A percentile compares a stretch with the other conserved stretches of the same genome.
Conservation (phyloP, 768 basidiomycete genomes). For the Amanita pseudoporphyria region DNA sequence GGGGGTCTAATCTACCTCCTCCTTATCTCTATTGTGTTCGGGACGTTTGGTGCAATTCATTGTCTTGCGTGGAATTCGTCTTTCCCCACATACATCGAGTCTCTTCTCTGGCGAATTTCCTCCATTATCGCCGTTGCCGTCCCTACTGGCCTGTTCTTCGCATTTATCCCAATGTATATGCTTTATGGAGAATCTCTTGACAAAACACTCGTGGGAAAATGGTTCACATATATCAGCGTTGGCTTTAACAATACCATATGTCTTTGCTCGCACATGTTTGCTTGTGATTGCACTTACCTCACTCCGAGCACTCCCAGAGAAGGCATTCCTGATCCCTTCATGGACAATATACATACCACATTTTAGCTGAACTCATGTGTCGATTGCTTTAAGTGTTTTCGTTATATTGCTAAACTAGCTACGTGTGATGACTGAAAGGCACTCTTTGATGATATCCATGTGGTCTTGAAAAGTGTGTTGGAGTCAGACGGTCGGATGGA, state of each 20-base stretch:
- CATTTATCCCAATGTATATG: no score
- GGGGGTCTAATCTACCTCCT: no score
- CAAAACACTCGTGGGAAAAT: no score
- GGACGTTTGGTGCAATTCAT: not conserved
- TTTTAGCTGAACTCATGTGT: not conserved
- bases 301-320: not conserved
- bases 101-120: not conserved
- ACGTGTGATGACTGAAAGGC: no score
- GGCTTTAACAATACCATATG: not conserved
- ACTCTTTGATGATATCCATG: no score
- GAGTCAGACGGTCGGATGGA: no score
- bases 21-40: no score
- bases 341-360: not conserved
- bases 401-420: no score
- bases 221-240: no score
- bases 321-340: not conserved
- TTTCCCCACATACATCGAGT: not conserved
- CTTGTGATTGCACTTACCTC: not conserved
- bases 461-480: no score
- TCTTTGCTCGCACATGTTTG: not conserved
- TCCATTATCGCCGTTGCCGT: not conserved
- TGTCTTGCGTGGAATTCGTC: not conserved
- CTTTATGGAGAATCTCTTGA: no score
- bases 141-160: not conserved
- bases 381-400: no score